phyloP scores from a whole-genome alignment of 2,329 filamentous ascomycete genomes.

The Coniochaeta sp. region DNA sequence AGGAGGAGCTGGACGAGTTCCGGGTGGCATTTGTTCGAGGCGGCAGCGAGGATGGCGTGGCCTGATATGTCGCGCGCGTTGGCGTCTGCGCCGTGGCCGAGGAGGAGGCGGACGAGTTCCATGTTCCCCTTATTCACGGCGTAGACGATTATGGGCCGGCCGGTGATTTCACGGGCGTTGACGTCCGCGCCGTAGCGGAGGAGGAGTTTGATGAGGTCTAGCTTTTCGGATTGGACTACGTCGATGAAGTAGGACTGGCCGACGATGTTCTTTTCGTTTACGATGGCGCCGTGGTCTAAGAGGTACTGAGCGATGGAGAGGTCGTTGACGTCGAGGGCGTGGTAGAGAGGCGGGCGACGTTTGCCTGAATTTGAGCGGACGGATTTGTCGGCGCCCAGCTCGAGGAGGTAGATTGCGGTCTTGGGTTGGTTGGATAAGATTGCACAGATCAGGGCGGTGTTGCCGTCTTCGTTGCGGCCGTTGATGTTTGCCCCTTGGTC shows the following conservation, averaged over 20 bases:
- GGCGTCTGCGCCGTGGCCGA: slow-evolving; percentile 26
- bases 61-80: slow-evolving; percentile 22
- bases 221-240: slow-evolving; percentile 18
- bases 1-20: slow-evolving; percentile 17
- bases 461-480: slow-evolving; percentile 18
- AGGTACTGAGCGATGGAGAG: slow-evolving; percentile 13
- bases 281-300: slow-evolving; percentile 28
- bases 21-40: slow-evolving; percentile 15
- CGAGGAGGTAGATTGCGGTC: slow-evolving; percentile 24
- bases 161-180: slow-evolving; percentile 16
- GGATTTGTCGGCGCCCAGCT: slow-evolving; percentile 20
- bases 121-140: slow-evolving; percentile 18
- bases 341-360: slow-evolving; percentile 17
- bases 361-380: slow-evolving; percentile 13
- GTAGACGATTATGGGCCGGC: slow-evolving; percentile 17
- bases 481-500: slow-evolving; percentile 17
- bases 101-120: slow-evolving; percentile 25
- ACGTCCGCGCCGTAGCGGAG: slow-evolving; percentile 29
- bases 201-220: slow-evolving; percentile 15
- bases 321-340: slow-evolving; percentile 11
- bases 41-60: slow-evolving; percentile 22
- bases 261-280: slow-evolving; percentile 19
- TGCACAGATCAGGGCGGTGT: slow-evolving; percentile 19
- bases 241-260: slow-evolving; percentile 17
- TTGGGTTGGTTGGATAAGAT: slow-evolving; percentile 16